phyloP scores from a whole-genome alignment of 768 basidiomycete species.

The Naganishia vishniacii region DNA sequence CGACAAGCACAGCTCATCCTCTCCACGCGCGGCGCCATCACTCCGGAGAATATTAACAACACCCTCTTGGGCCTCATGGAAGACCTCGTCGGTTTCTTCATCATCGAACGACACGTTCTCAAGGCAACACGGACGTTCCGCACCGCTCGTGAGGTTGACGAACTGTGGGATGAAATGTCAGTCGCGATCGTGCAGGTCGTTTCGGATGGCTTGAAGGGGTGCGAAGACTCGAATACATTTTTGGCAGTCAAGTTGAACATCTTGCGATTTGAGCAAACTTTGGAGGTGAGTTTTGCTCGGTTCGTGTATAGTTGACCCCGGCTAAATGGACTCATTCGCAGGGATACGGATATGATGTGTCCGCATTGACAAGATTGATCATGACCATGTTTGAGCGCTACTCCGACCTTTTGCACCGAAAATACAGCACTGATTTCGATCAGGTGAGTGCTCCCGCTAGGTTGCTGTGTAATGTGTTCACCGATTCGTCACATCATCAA shows the following conservation, averaged over 20 bases:
- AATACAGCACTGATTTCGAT: slow-evolving; percentile 76
- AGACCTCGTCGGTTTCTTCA: slow-evolving; percentile 95
- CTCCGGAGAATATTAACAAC: slow-evolving; percentile 43
- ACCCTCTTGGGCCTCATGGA: slow-evolving; percentile 72
- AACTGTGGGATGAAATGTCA: slow-evolving; percentile 86
- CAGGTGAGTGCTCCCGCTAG: slow-evolving; percentile 55
- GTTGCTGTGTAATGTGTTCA: background rate
- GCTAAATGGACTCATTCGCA: slow-evolving; percentile 44
- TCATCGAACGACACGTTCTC: slow-evolving; percentile 87
- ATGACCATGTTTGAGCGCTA: slow-evolving; percentile 88
- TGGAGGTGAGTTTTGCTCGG: slow-evolving; percentile 63
- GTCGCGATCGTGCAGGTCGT: slow-evolving; percentile 67
- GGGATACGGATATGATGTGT: slow-evolving; percentile 81
- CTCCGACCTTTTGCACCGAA: slow-evolving; percentile 68
- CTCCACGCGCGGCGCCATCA: slow-evolving; percentile 50
- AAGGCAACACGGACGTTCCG: slow-evolving; percentile 83
- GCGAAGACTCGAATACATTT: slow-evolving; percentile 75
- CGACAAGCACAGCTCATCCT: slow-evolving; percentile 96
- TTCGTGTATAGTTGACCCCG: background rate
- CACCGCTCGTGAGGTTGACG: slow-evolving; percentile 84
- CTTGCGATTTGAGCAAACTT: slow-evolving; percentile 78
- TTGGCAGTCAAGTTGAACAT: slow-evolving; percentile 76
- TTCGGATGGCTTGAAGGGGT: slow-evolving; percentile 63
- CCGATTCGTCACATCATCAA: background rate
- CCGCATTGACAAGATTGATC: slow-evolving; percentile 73